phyloP scores from a whole-genome alignment of 2,329 filamentous ascomycete species.

The Aspergillus sp. region DNA sequence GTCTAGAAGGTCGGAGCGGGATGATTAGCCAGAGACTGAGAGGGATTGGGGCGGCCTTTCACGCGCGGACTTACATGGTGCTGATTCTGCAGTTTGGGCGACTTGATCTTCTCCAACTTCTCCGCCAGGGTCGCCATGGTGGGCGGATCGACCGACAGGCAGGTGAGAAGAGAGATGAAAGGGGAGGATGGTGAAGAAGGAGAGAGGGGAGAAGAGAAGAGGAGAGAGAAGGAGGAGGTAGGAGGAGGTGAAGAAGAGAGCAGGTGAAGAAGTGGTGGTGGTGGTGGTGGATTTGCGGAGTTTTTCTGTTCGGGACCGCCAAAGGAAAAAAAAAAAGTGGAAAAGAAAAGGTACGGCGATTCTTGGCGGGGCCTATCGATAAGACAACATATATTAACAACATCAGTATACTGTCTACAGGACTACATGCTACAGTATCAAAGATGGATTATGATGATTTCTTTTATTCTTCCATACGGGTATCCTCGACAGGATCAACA shows the following conservation, averaged over 20 bases:
- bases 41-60: constrained; percentile 11
- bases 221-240: constrained; percentile 20
- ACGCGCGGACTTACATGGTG: constrained; percentile 65
- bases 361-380: constrained; percentile 18
- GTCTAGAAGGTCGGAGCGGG: constrained; percentile 16
- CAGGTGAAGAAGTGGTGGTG: constrained; percentile 18
- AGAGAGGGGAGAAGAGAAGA: constrained; percentile 19
- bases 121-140: constrained; percentile 69
- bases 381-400: too few species aligned
- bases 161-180: constrained; percentile 22
- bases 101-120: constrained; percentile 96
- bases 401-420: too few species aligned
- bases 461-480: not conserved
- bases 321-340: constrained; percentile 21
- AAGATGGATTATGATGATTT: not conserved
- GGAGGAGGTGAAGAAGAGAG: constrained; percentile 14
- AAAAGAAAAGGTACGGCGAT: constrained; percentile 33
- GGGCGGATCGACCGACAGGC: constrained; percentile 27
- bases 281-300: constrained; percentile 26
- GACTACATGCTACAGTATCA: too few species aligned
- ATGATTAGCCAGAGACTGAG: constrained; percentile 7
- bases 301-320: constrained; percentile 22
- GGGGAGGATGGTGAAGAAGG: constrained; percentile 22
- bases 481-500: not conserved
- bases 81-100: constrained; percentile 92